These are phyloP conservation scores for Yamadazyma spencermartinsiae DNA, from an alignment of 1,139 yeast genomes.

Conservation along the genomic window DNA sequence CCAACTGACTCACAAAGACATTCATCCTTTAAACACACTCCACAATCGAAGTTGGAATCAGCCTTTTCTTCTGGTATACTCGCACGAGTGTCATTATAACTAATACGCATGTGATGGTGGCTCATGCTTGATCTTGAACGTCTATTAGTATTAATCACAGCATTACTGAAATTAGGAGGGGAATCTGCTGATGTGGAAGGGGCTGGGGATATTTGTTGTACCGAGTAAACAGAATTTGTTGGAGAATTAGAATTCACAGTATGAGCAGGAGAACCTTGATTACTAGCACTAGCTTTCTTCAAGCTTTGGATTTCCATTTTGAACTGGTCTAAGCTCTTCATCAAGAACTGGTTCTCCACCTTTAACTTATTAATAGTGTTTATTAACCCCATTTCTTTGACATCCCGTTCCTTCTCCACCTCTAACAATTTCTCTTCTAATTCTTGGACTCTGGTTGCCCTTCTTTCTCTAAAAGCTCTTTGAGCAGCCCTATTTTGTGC, in stretches of 20 bases:
- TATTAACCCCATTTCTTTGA: slow-evolving; percentile 60
- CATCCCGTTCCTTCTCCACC: slow-evolving; percentile 63
- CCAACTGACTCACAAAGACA: slow-evolving; percentile 74
- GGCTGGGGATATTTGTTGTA: slow-evolving; percentile 55
- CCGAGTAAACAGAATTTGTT: slow-evolving; percentile 35
- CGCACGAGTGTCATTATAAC: not conserved
- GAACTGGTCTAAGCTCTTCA: slow-evolving; percentile 39
- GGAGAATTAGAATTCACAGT: slow-evolving; percentile 26
- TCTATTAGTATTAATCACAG: not conserved
- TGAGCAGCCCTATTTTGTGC: slow-evolving; percentile 97
- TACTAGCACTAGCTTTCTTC: slow-evolving; percentile 12
- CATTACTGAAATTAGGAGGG: slow-evolving; percentile 26
- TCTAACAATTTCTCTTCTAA: slow-evolving; percentile 51
- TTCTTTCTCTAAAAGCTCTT: slow-evolving; percentile 81
- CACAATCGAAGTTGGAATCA: slow-evolving; percentile 48
- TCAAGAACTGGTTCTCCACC: slow-evolving; percentile 39
- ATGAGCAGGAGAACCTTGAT: slow-evolving; percentile 11
- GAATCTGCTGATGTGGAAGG: slow-evolving; percentile 55
- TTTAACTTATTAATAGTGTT: slow-evolving; percentile 47
- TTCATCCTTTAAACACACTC: slow-evolving; percentile 67
- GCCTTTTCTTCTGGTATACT: slow-evolving; percentile 1
- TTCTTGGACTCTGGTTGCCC: slow-evolving; percentile 64
- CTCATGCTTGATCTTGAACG: not conserved
- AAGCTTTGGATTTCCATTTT: slow-evolving; percentile 24
- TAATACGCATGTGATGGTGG: not conserved